Base-by-base conservation (phyloP, 257 asterid genomes). In the Fraxinus excelsior region DNA sequence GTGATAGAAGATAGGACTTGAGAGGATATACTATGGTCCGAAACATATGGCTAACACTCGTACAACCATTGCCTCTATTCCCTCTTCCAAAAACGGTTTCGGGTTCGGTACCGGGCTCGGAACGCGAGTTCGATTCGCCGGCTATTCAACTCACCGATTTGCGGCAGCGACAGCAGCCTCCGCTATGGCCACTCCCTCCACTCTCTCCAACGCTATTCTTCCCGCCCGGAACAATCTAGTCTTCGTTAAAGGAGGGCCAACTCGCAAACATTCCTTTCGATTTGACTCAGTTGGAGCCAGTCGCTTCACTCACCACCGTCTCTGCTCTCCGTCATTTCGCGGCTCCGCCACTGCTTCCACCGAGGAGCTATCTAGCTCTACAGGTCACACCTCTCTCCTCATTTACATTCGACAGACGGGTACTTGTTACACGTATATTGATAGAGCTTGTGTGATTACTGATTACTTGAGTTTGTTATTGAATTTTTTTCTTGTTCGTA, bases 21-120 rank as follows among this genome's bases (percentile, higher is more conserved):
- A 56, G 31, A 21, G 29, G 66, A 58, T 74, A 74, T 84, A 68
- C 72, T 85, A 77, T 74, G 81, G 81, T 82, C 86, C 81, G 84
- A 70, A 85, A 82, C 82, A 84, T 82, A 76, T 79, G 87, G 87
- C 85, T 31, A 35, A 65, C 70, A 72, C 67, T 68, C 40, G 74
- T 34, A 19, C 86, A n/a, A 60, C 72, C 62, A 42, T 26, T 75
- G 65, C 71, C 67, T 6, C 58, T 11, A 29, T 75, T 51, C 74
- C 73, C 37, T 21, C 16, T 58, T 65, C 80, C n/a, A 78, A 60
- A 28, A 25, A 44, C 46, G 79, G 78, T 40, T 19, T 80, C 78
- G 51, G 76, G 35, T n/a, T 76, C 38, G 78, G 64, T 3, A 18
- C 70, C 73, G 75, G 84, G 73, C 40, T 70, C 78, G 70, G 53